Evolutionary conservation across 805 yeast species (phyloP).

Genomic region (Metschnikowia hibisci): DNA sequence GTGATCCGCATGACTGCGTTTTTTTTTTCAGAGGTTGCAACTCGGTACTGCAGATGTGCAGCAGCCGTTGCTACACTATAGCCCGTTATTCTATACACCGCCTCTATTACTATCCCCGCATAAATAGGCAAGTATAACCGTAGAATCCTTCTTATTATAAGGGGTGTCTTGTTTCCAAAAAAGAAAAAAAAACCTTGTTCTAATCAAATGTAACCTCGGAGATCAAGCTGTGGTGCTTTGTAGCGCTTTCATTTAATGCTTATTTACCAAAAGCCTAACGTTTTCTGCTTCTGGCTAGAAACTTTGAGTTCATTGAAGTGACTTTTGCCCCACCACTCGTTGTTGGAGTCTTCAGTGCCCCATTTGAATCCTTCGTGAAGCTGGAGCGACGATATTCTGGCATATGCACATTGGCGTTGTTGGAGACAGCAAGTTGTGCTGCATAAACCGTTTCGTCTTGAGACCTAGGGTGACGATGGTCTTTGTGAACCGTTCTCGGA

Average conservation of each 20-base stretch:
- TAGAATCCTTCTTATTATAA: no score
- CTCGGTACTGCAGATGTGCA: not conserved
- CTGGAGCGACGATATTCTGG: slow-evolving; percentile 33
- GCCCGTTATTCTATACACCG: no score
- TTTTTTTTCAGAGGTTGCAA: not conserved
- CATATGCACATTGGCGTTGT: slow-evolving; percentile 22
- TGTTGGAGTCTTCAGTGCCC: not conserved
- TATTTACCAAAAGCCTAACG: not conserved
- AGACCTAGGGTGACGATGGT: slow-evolving; percentile 8
- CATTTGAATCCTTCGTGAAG: slow-evolving; percentile 20
- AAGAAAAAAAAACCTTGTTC: no score
- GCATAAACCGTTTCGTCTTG: slow-evolving; percentile 36
- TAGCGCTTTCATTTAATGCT: not conserved
- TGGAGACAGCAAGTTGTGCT: slow-evolving; percentile 41
- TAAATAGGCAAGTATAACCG: no score
- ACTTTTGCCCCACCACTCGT: slow-evolving; percentile 25
- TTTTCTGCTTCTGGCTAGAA: slow-evolving; percentile 55
- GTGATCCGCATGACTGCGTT: slow-evolving; percentile 9
- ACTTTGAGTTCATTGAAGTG: slow-evolving; percentile 57
- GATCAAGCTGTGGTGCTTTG: not conserved
- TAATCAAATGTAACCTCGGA: not conserved
- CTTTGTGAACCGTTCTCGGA: slow-evolving; percentile 23
- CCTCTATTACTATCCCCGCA: no score
- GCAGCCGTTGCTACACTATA: no score
- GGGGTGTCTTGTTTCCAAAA: no score